Evolutionary conservation across 352 stramenopile genomes (phyloP), one percentile per base, ranked within the genome.

Genomic region (Lagenidium sp.): DNA sequence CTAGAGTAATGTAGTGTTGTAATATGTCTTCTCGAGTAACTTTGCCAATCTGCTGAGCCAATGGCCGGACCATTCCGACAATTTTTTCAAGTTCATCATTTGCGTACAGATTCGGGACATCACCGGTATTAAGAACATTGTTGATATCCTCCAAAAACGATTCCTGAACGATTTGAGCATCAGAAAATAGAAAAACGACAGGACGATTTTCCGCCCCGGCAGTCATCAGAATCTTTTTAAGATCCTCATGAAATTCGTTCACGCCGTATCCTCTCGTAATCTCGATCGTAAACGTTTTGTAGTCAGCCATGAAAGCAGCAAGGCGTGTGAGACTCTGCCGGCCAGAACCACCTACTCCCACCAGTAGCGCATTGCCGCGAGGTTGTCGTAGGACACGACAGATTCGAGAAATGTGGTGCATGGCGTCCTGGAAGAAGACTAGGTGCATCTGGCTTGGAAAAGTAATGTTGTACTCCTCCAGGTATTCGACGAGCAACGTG

Each of bases 131-230:
- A 23, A 97, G 62, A 7, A 97, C 61, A 41, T 97, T 97, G 63
- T 97, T 97, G 62, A 97, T 94, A 41, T 97, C 91, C 44, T 97
- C 91, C 20, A 97, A 46, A 46, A 97, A 97, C 2, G 80, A 92
- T 51, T 97, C 90, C 13, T 92, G 65, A 0, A 95, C 87, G 39
- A 97, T 97, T 53, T 97, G 90, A 2, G 85, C 87, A 40, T 97
- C 90, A 4, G 74, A 94, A 56, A 97, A 97, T 10, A 97, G 61
- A 41, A 97, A 97, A 2, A 96, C 80, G 3, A 96, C 84, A 1
- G 69, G 82, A 34, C 92, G 78, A 47, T 87, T 87, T 51, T 96
- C 77, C 11, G 75, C 75, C 3, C 89, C 90, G 6, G 88, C 85
- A 4, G 78, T 75, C 58, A 97, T 88, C 2, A 97, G 58, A 24